Base-by-base conservation (phyloP, 192 early-diverging fungal genomes). In the Coemansia sp. region DNA sequence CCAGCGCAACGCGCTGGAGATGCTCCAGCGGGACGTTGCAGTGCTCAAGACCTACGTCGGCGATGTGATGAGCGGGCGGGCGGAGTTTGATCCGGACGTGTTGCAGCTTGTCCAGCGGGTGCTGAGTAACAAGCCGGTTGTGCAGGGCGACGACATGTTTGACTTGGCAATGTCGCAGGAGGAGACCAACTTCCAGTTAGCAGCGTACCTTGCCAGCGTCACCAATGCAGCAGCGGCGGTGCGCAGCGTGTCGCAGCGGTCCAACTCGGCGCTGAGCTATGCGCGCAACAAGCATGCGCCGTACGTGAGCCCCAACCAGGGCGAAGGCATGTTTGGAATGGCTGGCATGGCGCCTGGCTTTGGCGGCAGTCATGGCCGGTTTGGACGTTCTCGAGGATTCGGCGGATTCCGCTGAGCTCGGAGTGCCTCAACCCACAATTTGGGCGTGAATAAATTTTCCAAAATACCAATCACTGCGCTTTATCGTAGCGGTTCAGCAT, bases 31-130 rank as follows among this genome's bases (percentile, higher is more conserved):
- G 11, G 74, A 77, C 56, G 53, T 77, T 20, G 19, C 40, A 9
- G 32, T 68, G 28, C 74, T 77, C 1, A 58, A 62, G 43, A 38
- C 67, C 3, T 77, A 77, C 28, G 74, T 77, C 26, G 56, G 56
- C 28, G 67, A 77, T 2, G 74, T 77, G 17, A 62, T 67, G 2
- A 45, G 36, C 11, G 67, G 53, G 4, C 54, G 11, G 15, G 74
- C 73, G 12, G 39, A 46, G 32, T 77, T 70, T 63, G 74, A 77
- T 12, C 59, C 73, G 1, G 67, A 76, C 19, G 63, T 76, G 11
- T 9, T 76, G 55, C 73, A 76, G 54, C 58, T 64, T 1, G 73
- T 76, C 8, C 66, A 76, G 59, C 66, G 67, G 19, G 62, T 70
- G 50, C 73, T 76, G 19, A 64, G 67, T 47, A 76, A 70, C 43